These are phyloP conservation scores for Bryoerythrophyllum caledonicum DNA, from an alignment of 225 moss, liverwort and hornwort species.

Conservation along the genomic window DNA sequence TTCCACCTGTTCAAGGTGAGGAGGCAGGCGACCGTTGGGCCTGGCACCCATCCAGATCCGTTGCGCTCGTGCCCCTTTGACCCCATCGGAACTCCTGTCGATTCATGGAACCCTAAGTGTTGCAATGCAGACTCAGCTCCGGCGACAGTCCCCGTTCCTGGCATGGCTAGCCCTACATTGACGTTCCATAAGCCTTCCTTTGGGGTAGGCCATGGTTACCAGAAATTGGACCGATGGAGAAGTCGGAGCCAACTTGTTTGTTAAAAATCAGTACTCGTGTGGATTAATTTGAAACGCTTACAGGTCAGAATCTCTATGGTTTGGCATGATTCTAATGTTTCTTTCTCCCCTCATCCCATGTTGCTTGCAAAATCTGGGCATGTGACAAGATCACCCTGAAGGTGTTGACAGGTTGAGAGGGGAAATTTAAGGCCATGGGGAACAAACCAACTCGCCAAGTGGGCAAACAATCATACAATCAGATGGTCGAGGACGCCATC, in stretches of 20 bases:
- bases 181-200: neutral
- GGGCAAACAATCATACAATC: constrained; percentile 36
- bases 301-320: constrained; percentile 19
- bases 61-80: constrained; percentile 4
- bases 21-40: constrained; percentile 37
- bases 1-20: constrained; percentile 35
- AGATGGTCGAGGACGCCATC: constrained; percentile 56
- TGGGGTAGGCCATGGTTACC: constrained; percentile 26
- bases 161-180: constrained; percentile 10
- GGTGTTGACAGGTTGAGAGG: constrained; percentile 27
- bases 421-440: constrained; percentile 34
- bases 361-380: neutral
- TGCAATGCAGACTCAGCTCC: neutral
- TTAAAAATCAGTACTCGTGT: neutral
- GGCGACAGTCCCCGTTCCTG: neutral
- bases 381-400: neutral
- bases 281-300: constrained; percentile 8
- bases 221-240: constrained; percentile 11
- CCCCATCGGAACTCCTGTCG: constrained; percentile 14
- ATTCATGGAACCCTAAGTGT: constrained; percentile 22
- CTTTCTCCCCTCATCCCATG: neutral
- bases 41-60: constrained; percentile 28
- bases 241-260: neutral
- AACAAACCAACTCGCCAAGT: constrained; percentile 37
- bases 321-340: neutral